Percentiles rank a stretch among this genome's conserved stretches.
These are phyloP conservation scores for Phytophthora cryptogea DNA, from an alignment of 352 stramenopile genomes.

Conservation along the genomic window DNA sequence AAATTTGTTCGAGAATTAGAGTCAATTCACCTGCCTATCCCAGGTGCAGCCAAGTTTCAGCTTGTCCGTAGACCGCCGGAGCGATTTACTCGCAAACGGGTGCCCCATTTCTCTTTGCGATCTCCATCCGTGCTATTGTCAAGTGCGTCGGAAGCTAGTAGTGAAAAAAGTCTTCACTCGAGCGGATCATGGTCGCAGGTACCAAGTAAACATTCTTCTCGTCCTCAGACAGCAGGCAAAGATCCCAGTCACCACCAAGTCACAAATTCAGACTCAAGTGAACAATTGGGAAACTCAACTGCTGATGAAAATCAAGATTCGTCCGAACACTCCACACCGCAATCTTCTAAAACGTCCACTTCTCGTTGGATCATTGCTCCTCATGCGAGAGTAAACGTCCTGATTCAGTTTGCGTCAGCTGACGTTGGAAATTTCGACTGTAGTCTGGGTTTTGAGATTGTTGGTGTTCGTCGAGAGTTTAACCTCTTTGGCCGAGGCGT, in stretches of 20 bases:
- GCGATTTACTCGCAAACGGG: conserved; percentile 60
- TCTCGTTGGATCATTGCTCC: conserved; percentile 83
- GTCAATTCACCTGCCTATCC: conserved; percentile 62
- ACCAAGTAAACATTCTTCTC: conserved; percentile 20
- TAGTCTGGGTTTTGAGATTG: conserved; percentile 91
- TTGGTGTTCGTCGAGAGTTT: conserved; percentile 85
- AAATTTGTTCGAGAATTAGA: conserved; percentile 72
- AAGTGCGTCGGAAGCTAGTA: conserved; percentile 19
- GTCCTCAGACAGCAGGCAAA: conserved; percentile 30
- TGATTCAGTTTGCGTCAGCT: conserved; percentile 80
- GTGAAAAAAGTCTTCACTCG: conserved; percentile 21
- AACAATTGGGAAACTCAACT: neutral
- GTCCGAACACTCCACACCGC: conserved; percentile 4
- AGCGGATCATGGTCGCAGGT: conserved; percentile 9
- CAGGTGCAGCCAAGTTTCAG: conserved; percentile 67
- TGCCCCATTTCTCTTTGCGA: conserved; percentile 54
- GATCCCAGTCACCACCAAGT: conserved; percentile 2
- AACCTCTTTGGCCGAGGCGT: conserved; percentile 80
- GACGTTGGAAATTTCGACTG: conserved; percentile 85
- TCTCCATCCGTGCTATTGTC: conserved; percentile 11
- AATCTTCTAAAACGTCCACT: conserved; percentile 5
- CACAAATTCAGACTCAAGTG: neutral
- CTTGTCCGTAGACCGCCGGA: conserved; percentile 73
- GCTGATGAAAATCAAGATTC: conserved; percentile 6
- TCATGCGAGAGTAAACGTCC: conserved; percentile 58